These are phyloP conservation scores for Camelina neglecta DNA, from an alignment of 345 rosid species.

Conservation along the genomic window DNA sequence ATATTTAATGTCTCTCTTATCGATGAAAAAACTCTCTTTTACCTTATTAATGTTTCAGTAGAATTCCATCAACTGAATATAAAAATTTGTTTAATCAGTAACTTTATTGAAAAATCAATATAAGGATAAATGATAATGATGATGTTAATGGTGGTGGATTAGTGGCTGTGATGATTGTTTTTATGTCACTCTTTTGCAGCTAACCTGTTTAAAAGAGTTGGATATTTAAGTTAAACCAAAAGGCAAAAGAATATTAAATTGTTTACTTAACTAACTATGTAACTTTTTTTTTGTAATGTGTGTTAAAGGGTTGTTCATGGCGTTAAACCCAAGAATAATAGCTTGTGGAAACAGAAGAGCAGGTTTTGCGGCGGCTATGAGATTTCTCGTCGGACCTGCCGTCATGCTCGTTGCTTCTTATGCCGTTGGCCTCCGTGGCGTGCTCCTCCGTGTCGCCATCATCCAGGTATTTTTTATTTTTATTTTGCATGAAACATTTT, in stretches of 20 bases:
- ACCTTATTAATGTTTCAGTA: constrained; percentile 32
- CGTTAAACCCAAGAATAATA: constrained; percentile 98
- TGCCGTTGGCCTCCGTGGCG: constrained; percentile 86
- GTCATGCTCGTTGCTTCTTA: constrained; percentile 96
- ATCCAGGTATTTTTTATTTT: constrained; percentile 65
- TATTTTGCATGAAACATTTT: neutral
- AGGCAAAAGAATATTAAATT: neutral
- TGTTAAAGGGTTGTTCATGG: constrained; percentile 90
- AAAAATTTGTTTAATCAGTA: neutral
- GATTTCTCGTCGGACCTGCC: constrained; percentile 98
- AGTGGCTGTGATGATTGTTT: constrained; percentile 33
- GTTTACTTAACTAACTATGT: neutral
- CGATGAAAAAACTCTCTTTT: neutral
- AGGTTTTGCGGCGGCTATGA: constrained; percentile 87
- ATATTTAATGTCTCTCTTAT: neutral
- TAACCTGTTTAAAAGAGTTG: constrained; percentile 9
- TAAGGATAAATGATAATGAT: neutral
- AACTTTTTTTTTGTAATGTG: neutral
- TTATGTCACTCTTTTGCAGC: constrained; percentile 27
- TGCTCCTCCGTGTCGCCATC: constrained; percentile 89
- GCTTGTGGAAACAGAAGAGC: constrained; percentile 97
- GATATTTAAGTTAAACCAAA: neutral
- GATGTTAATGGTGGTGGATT: constrained; percentile 22
- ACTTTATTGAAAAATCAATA: constrained; percentile 14
- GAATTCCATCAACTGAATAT: constrained; percentile 21